Conservation (phyloP, 2,329 filamentous ascomycete species). For the Trichoderma semiorbis region DNA sequence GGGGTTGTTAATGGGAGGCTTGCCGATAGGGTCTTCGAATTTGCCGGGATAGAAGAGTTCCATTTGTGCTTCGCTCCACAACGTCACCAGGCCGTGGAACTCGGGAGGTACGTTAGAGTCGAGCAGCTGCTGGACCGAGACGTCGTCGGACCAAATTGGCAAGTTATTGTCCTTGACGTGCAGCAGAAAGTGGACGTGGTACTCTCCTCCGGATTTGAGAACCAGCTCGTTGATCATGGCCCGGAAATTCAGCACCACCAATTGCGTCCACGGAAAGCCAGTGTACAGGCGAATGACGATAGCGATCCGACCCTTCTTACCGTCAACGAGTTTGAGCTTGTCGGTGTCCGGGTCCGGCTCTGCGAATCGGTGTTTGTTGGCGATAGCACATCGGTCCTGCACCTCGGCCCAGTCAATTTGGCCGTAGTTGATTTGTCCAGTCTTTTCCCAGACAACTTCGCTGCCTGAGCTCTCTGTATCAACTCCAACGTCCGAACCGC, state of each 20-base stretch:
- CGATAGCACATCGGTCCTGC: slow-evolving; percentile 51
- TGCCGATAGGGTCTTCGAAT: slow-evolving; percentile 65
- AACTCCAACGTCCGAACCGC: slow-evolving; percentile 68
- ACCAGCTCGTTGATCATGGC: slow-evolving; percentile 76
- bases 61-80: slow-evolving; percentile 88
- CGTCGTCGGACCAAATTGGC: slow-evolving; percentile 77
- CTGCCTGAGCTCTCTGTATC: slow-evolving; percentile 69
- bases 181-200: slow-evolving; percentile 76
- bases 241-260: slow-evolving; percentile 76
- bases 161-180: slow-evolving; percentile 77
- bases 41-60: slow-evolving; percentile 67
- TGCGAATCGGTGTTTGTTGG: slow-evolving; percentile 62
- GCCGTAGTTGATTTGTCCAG: slow-evolving; percentile 55
- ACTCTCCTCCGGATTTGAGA: slow-evolving; percentile 75
- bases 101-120: slow-evolving; percentile 64
- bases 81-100: slow-evolving; percentile 74
- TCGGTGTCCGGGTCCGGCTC: slow-evolving; percentile 39
- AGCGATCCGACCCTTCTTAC: slow-evolving; percentile 60
- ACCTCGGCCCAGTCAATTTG: slow-evolving; percentile 53
- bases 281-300: slow-evolving; percentile 78
- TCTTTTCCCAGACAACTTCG: slow-evolving; percentile 53
- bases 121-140: slow-evolving; percentile 68
- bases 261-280: slow-evolving; percentile 73
- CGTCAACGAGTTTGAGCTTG: slow-evolving; percentile 28
- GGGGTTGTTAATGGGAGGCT: slow-evolving; percentile 51